Evolutionary conservation across 495 filamentous ascomycete genomes (phyloP), one percentile per base, ranked within the genome.

Genomic region (Podospora pseudocomata): DNA sequence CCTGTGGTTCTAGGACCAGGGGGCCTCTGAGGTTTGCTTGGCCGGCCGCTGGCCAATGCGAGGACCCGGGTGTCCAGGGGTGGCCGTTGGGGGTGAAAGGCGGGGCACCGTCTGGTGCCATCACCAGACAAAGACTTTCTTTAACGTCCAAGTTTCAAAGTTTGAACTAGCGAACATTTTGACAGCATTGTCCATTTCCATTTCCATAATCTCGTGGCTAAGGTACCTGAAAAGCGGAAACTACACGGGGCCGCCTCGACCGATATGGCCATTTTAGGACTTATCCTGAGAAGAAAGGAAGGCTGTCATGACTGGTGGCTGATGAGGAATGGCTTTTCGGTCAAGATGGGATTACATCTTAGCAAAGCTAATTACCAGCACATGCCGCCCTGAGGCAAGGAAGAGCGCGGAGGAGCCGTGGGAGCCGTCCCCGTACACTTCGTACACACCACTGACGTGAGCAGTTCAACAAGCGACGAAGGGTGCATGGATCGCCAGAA

Each of bases 21-120:
- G 30, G 18, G 11, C n/a, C 18, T 13, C 61, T 27, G 34, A 63
- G 32, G 61, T 39, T 63, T 63, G 61, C 61, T 63, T 63, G 61
- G 61, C 32, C 61, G 30, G 61, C 30, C 34, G 34, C 61, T 63
- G 65, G 65, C 65, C 65, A 67, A 49, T 67, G 65, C 53, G 65
- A 67, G 60, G 39, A 49, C 39, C 39, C 39, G 32, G 56, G 65
- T 28, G 32, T 30, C 44, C 30, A 60, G 56, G 32, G 61, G 61
- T 63, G 28, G 30, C 9, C 32, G 16, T 63, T 20, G 65, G 39
- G 27, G 32, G 39, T 44, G 20, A 67, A 67, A 67, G 65, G 65
- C 65, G 65, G 65, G 65, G 65, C 65, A 49, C 15, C 39, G 39
- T 49, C 39, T 49, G 39, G 5, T 13, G 62, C 62, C 30, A 44